Evolutionary conservation across 805 yeast genomes (phyloP).

Genomic region (Komagataella pseudopastoris): DNA sequence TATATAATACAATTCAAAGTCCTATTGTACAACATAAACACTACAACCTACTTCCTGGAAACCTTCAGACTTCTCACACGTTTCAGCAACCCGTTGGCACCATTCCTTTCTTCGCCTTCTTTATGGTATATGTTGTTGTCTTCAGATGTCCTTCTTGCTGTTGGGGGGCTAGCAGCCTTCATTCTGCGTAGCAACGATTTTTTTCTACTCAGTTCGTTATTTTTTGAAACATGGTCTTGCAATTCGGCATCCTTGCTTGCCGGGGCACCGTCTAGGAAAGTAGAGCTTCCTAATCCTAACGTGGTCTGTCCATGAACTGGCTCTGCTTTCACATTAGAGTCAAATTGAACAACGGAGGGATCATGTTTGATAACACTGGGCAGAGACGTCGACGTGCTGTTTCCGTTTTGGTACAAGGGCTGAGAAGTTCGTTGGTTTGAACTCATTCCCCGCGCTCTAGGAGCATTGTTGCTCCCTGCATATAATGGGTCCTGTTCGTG

Average conservation of each 20-base stretch:
- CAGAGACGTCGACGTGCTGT: conserved; percentile 10
- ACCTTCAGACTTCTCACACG: conserved; percentile 53
- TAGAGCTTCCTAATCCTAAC: conserved; percentile 81
- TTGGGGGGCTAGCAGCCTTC: conserved; percentile 8
- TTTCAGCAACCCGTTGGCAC: neutral
- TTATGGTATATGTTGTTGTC: neutral
- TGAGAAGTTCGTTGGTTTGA: neutral
- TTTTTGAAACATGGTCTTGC: conserved; percentile 16
- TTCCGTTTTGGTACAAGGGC: conserved; percentile 16
- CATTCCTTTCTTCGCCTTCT: neutral
- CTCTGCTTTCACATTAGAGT: conserved; percentile 50
- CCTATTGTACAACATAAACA: conserved; percentile 1
- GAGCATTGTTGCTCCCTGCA: conserved; percentile 9
- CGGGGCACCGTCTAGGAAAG: conserved; percentile 94
- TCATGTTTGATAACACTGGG: conserved; percentile 31
- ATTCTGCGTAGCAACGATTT: conserved; percentile 70
- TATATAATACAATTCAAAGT: neutral
- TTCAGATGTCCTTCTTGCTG: conserved; percentile 5
- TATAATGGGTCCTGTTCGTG: conserved; percentile 32
- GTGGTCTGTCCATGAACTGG: conserved; percentile 82
- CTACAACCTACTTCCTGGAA: conserved; percentile 21
- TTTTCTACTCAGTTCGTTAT: conserved; percentile 55
- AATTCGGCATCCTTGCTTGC: conserved; percentile 42
- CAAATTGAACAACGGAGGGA: conserved; percentile 50
- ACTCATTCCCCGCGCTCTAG: neutral